A percentile compares a stretch with the other conserved stretches of the same genome.
Evolutionary conservation across 2,329 filamentous ascomycete species (phyloP).

Genomic region (Penicillium polonicum): DNA sequence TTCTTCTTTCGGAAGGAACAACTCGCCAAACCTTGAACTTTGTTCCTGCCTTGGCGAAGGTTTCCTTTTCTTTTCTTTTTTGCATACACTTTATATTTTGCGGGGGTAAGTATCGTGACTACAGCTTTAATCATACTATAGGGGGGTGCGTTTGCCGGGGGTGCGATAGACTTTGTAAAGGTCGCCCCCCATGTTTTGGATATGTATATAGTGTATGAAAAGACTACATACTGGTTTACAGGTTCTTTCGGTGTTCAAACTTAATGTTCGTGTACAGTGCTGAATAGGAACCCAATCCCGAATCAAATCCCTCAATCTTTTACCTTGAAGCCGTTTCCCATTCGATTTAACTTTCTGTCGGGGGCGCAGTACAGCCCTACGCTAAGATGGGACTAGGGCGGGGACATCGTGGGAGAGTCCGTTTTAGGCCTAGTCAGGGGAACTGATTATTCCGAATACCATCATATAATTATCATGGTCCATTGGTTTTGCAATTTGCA

Average conservation of each 20-base stretch:
- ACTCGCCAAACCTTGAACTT: slow-evolving; percentile 39
- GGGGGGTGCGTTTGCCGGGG: neutral
- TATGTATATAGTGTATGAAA: slow-evolving; percentile 7
- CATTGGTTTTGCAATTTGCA: neutral
- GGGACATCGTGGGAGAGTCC: neutral
- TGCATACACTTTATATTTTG: neutral
- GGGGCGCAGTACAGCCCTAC: neutral
- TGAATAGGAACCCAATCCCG: neutral
- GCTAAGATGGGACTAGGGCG: neutral
- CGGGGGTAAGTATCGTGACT: neutral
- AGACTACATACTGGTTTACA: neutral
- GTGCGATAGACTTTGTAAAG: neutral
- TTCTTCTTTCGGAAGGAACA: slow-evolving; percentile 48
- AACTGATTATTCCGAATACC: neutral
- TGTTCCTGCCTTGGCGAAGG: neutral
- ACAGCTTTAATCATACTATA: neutral
- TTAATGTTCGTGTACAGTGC: neutral
- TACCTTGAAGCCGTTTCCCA: neutral
- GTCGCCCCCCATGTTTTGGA: neutral
- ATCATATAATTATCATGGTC: too few species aligned
- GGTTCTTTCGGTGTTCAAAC: neutral
- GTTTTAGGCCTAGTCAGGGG: slow-evolving; percentile 4
- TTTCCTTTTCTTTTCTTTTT: neutral
- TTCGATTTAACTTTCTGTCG: neutral
- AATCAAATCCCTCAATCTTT: neutral